Percentiles rank a stretch among this genome's conserved stretches.
These are phyloP conservation scores for Rugosomyces carneus DNA, from an alignment of 1,284 basidiomycete species.

Conservation along the genomic window DNA sequence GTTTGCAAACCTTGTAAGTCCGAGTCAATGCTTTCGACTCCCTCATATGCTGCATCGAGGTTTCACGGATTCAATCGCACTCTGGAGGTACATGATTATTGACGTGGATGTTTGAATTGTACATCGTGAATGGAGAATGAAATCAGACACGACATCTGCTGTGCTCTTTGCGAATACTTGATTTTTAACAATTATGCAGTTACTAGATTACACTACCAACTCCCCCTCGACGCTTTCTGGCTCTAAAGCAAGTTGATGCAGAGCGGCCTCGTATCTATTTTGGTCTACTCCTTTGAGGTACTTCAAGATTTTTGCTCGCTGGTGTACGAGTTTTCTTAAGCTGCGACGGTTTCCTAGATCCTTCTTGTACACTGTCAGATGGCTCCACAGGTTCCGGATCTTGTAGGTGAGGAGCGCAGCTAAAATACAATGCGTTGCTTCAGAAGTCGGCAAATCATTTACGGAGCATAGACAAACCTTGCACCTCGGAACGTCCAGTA, in stretches of 20 bases:
- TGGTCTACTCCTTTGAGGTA: constrained; percentile 71
- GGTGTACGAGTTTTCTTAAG: constrained; percentile 72
- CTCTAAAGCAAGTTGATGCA: constrained; percentile 76
- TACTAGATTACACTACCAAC: constrained; percentile 47
- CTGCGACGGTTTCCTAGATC: constrained; percentile 77
- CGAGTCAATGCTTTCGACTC: too few relatives aligned
- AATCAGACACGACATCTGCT: too few relatives aligned
- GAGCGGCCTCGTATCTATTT: constrained; percentile 67
- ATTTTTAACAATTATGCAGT: too few relatives aligned
- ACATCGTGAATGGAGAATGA: too few relatives aligned
- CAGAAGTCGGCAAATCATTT: not conserved
- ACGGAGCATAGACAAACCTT: constrained; percentile 53
- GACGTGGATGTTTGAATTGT: too few relatives aligned
- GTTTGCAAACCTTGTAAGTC: too few relatives aligned
- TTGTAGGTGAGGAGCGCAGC: constrained; percentile 84
- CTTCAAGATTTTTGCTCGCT: constrained; percentile 78
- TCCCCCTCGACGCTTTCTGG: constrained; percentile 85
- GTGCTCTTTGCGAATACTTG: too few relatives aligned
- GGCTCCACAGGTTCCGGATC: constrained; percentile 79
- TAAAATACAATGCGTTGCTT: constrained; percentile 30
- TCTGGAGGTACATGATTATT: too few relatives aligned
- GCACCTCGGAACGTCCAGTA: constrained; percentile 81
- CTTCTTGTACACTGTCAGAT: constrained; percentile 63
- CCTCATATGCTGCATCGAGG: too few relatives aligned
- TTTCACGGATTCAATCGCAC: too few relatives aligned